Base-by-base conservation (phyloP, 805 yeast species). In the Candida montana region DNA sequence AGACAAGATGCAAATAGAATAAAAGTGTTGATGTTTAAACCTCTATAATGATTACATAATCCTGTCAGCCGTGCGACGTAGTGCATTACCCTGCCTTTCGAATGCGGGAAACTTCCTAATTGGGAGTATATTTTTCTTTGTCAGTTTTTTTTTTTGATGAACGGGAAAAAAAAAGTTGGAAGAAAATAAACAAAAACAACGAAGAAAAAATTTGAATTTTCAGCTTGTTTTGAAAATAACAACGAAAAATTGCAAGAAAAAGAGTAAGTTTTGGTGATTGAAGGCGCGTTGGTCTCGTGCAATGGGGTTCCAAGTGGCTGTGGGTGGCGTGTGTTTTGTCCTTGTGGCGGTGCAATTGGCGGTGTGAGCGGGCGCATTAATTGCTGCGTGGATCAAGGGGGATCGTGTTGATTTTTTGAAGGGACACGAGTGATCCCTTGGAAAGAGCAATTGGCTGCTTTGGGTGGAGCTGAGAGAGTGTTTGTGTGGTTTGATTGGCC, bases 371-470 rank as follows among this genome's bases (percentile, higher is more conserved):
- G 24, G 24, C 24, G 24, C 9, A 21, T 9, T 8, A 10, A 5
- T 16, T 12, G 26, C 16, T 18, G 15, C 24, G 34, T 18, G 23
- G 15, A 18, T 15, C 18, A 29, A 29, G 31, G 31, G 31, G 31
- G 31, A 29, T 29, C 31, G 31, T 15, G 31, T n/a, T 27, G 31
- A 26, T 34, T 26, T 37, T 27, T 18, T 29, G 6, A 10, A 18
- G 26, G 19, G 29, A 11, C 27, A 39, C 27, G 35, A 40, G 40
- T 40, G 38, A 33, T 33, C 40, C 35, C 35, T 40, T 40, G 44
- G 31, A 37, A 26, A 4, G 26, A 12, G 12, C 5, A 16, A 20
- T 16, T 20, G 6, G 6, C 16, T 23, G 16, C n/a, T n/a, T n/a
- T n/a, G n/a, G n/a, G n/a, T n/a, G n/a, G n/a, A n/a, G n/a, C n/a